Percentiles rank a stretch among this genome's conserved stretches.
Evolutionary conservation across 2,329 filamentous ascomycete genomes (phyloP).

Genomic region (Diaporthe vaccinii): DNA sequence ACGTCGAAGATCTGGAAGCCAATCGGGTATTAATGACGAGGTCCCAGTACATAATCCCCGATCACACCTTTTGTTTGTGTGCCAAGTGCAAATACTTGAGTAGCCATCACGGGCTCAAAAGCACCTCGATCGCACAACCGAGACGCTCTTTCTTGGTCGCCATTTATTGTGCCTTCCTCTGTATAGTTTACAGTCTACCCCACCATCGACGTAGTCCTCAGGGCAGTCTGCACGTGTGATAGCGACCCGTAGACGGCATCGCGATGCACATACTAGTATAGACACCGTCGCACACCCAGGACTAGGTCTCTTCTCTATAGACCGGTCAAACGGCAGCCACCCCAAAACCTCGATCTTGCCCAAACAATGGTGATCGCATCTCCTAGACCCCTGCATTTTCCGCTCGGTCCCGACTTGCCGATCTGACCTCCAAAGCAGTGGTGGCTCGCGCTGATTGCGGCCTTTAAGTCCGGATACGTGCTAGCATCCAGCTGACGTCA

Average conservation of each 20-base stretch:
- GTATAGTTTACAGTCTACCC: background rate
- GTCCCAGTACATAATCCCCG: background rate
- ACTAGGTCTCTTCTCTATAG: background rate
- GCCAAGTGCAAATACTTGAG: background rate
- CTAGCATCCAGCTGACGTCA: conserved; percentile 20
- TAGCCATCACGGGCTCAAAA: background rate
- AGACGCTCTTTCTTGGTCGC: background rate
- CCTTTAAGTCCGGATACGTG: conserved; percentile 5
- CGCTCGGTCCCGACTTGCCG: conserved; percentile 20
- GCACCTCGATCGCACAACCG: background rate
- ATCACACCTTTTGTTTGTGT: background rate
- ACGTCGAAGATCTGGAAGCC: background rate
- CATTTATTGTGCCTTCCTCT: background rate
- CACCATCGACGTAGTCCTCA: background rate
- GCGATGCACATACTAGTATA: background rate
- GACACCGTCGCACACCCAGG: background rate
- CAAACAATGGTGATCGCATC: background rate
- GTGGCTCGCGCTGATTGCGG: background rate
- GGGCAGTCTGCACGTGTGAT: background rate
- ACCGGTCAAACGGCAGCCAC: conserved; percentile 3
- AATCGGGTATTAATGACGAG: conserved; percentile 5
- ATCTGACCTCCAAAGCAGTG: conserved; percentile 9
- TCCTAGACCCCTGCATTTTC: background rate
- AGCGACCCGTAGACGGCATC: background rate
- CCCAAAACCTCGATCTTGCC: background rate